Base-by-base conservation (phyloP, 176 grass and related monocot species). In the Raddia guianensis region DNA sequence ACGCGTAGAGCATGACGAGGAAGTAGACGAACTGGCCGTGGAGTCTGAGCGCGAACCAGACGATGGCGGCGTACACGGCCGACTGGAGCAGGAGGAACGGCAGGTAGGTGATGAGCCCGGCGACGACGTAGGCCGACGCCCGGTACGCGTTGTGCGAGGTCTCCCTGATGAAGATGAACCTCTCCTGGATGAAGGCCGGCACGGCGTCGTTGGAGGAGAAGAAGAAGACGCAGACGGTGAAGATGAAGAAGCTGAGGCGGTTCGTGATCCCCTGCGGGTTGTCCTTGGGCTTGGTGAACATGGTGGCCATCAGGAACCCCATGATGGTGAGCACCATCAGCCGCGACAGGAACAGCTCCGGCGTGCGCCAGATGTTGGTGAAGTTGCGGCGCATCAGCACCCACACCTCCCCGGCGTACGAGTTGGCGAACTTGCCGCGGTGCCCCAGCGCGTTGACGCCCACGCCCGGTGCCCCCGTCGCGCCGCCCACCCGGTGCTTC, bases 151-250 rank as follows among this genome's bases (percentile, higher is more conserved):
- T 91, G 89, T 91, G 89, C 53, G 89, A 91, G 4, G 78, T 91
- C 86, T 91, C 86, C 77, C 89, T 76, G 78, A 91, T 85, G 86
- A 88, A 91, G 78, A 91, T 88, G 78, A 85, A 91, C 1, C 89
- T 53, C 89, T 88, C 82, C 85, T 88, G 86, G 82, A 91, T 91
- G 82, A 91, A 91, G 3, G 89, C 82, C 67, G 86, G 89, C 53
- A 91, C 89, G 55, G 86, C 89, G 61, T 88, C 86, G 72, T 88
- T 91, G 82, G 89, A 91, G 52, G 89, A 88, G 89, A 85, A 91
- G 82, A 91, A 85, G 85, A 88, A 85, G 62, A 88, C 77, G 86
- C 89, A 91, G 14, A 91, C 89, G 82, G 86, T 88, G 82, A 91
- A 91, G 78, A 91, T 85, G 86, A 82, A 91, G 85, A 91, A 91